Evolutionary conservation across 2,329 filamentous ascomycete genomes (phyloP), one percentile per base, ranked within the genome.

Genomic region (Botryosphaeria dothidea): DNA sequence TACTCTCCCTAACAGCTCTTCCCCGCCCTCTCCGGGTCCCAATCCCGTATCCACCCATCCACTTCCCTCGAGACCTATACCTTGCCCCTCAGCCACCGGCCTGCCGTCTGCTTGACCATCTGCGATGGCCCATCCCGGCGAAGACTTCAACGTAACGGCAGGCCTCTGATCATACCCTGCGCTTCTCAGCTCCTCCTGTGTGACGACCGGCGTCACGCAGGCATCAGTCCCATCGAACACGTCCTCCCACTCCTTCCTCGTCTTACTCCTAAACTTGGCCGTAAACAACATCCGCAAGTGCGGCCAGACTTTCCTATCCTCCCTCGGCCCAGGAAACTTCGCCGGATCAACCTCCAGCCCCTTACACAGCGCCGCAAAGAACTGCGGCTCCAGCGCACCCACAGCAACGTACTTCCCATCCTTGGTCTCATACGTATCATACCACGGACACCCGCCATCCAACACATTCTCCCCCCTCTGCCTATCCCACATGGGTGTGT

Each of bases 161-260:
- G 91, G 90, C 67, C 91, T 79, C 78, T 92, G 90, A 69, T 93
- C 90, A 52, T 89, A 88, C 0, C 83, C 84, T 21, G 75, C 79
- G n/a, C 75, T 68, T 71, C 92, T 86, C 48, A 97, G 81, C 78
- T 97, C 93, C 0, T 70, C 72, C 69, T 92, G 91, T 36, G 88
- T 88, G 46, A 97, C 80, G 1, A 98, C 91, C 0, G 94, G 94
- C n/a, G 92, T 92, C 68, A 90, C 92, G 76, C 94, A 98, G 1
- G 94, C 94, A 79, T 98, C 94, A 0, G 91, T 95, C 11, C 91
- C 92, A 74, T 96, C 92, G 74, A 97, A 98, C 5, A 96, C 81
- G 3, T 67, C 74, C 78, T 97, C 94, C 94, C 94, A 98, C 75
- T 96, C 90, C 0, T 78, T 74, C 36, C 93, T 84, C 4, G 90